A percentile compares a stretch with the other conserved stretches of the same genome.
phyloP scores from a whole-genome alignment of 2,329 filamentous ascomycete genomes.

The Cucurbitaria berberidis region DNA sequence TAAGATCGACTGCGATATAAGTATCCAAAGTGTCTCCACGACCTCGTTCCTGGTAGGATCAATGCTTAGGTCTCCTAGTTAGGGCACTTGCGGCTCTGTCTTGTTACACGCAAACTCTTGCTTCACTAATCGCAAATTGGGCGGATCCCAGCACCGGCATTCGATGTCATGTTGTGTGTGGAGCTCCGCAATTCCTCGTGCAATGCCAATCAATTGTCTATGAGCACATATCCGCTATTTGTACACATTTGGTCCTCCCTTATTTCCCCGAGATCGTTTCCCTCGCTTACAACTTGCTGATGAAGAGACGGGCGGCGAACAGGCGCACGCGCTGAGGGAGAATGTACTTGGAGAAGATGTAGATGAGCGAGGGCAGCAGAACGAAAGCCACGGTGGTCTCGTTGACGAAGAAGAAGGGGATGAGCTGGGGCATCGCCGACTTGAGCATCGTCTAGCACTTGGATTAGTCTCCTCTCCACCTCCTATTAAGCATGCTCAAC shows the following conservation, averaged over 20 bases:
- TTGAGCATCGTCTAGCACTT: constrained; percentile 46
- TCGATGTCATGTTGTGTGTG: neutral
- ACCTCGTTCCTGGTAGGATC: too few relatives aligned
- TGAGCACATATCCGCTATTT: constrained; percentile 43
- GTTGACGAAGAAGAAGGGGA: constrained; percentile 56
- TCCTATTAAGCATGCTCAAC: neutral
- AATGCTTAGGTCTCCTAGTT: too few relatives aligned
- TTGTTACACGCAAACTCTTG: too few relatives aligned
- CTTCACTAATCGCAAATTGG: neutral
- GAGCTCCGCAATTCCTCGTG: constrained; percentile 3
- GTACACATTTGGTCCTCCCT: constrained; percentile 32
- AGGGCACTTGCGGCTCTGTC: too few relatives aligned
- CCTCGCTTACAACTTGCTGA: constrained; percentile 51
- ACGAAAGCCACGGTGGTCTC: constrained; percentile 52
- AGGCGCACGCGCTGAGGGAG: constrained; percentile 51
- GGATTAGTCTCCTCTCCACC: constrained; percentile 20
- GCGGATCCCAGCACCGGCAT: neutral
- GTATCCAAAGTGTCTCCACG: too few relatives aligned
- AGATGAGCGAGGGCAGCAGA: constrained; percentile 52
- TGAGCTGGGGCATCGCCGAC: constrained; percentile 54
- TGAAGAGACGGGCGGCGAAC: constrained; percentile 51
- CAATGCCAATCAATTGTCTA: constrained; percentile 44
- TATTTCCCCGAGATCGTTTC: constrained; percentile 1
- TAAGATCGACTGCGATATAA: too few relatives aligned
- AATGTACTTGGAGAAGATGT: constrained; percentile 53